Conservation (phyloP, 2,329 filamentous ascomycete species). For the Orbilia oligospora region DNA sequence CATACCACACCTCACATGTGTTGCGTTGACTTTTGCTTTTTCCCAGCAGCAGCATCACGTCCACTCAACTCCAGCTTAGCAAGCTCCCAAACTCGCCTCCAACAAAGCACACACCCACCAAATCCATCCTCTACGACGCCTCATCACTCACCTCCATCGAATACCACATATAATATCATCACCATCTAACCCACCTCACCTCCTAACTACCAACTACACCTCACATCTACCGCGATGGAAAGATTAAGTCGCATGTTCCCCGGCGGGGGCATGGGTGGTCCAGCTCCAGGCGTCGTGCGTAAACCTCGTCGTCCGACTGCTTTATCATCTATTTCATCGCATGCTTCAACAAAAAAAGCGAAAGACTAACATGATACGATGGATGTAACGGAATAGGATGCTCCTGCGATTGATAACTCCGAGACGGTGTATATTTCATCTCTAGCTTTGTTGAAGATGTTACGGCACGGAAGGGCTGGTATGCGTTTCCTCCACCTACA, state of each 20-base stretch:
- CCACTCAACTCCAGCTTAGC: constrained; percentile 3
- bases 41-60: constrained; percentile 41
- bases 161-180: not conserved
- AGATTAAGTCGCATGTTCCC: constrained; percentile 90
- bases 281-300: constrained; percentile 75
- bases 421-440: constrained; percentile 99
- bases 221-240: constrained; percentile 76
- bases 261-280: constrained; percentile 75
- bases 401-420: constrained; percentile 95
- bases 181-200: constrained; percentile 62
- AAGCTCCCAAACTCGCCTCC: constrained; percentile 41
- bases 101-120: constrained; percentile 9
- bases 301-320: constrained; percentile 34
- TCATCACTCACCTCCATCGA: not conserved
- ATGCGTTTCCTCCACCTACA: constrained; percentile 10
- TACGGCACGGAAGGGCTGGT: constrained; percentile 92
- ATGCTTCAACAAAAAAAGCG: not conserved
- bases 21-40: constrained; percentile 45
- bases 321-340: constrained; percentile 33
- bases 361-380: not conserved
- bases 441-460: constrained; percentile 96
- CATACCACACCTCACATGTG: constrained; percentile 11
- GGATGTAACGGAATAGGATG: constrained; percentile 75
- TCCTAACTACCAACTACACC: constrained; percentile 42
- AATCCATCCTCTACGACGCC: not conserved